These are phyloP conservation scores for Aspergillus oerlinghausenensis DNA, from an alignment of 2,329 filamentous ascomycete species.

Conservation along the genomic window DNA sequence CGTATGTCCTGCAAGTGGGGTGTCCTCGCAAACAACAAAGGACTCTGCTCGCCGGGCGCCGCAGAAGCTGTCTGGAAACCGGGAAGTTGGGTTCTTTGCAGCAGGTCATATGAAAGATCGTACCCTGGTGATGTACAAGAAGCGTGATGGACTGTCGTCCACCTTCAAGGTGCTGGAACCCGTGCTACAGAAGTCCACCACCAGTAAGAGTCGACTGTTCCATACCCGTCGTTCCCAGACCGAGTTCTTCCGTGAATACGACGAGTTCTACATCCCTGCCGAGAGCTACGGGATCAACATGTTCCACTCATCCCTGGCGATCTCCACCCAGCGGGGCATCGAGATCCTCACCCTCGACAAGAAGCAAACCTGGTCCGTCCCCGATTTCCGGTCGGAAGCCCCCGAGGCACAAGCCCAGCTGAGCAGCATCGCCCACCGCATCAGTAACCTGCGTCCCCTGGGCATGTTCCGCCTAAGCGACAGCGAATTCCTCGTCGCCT, in stretches of 20 bases:
- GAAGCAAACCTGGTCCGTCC: constrained; percentile 91
- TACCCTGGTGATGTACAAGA: constrained; percentile 93
- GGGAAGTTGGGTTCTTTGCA: constrained; percentile 95
- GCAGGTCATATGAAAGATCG: constrained; percentile 97
- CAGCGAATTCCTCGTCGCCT: constrained; percentile 86
- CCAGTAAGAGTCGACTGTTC: constrained; percentile 70
- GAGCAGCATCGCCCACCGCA: constrained; percentile 76
- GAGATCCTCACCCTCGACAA: constrained; percentile 96
- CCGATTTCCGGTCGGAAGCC: constrained; percentile 65
- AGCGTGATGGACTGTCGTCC: constrained; percentile 83
- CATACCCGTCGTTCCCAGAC: constrained; percentile 65
- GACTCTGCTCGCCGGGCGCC: constrained; percentile 81
- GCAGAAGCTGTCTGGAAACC: constrained; percentile 77
- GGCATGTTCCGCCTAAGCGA: constrained; percentile 96
- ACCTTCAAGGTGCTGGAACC: constrained; percentile 96
- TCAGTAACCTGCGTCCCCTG: constrained; percentile 76
- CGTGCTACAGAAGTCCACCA: constrained; percentile 85
- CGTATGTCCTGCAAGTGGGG: constrained; percentile 56
- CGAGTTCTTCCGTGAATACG: constrained; percentile 95
- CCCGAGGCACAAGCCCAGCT: constrained; percentile 59
- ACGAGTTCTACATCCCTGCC: constrained; percentile 96
- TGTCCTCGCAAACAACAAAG: constrained; percentile 49
- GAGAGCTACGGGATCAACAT: constrained; percentile 95
- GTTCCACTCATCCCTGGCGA: constrained; percentile 90
- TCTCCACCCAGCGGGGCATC: constrained; percentile 85